Conservation (phyloP, 2,329 filamentous ascomycete genomes). For the Colletotrichum orbiculare region DNA sequence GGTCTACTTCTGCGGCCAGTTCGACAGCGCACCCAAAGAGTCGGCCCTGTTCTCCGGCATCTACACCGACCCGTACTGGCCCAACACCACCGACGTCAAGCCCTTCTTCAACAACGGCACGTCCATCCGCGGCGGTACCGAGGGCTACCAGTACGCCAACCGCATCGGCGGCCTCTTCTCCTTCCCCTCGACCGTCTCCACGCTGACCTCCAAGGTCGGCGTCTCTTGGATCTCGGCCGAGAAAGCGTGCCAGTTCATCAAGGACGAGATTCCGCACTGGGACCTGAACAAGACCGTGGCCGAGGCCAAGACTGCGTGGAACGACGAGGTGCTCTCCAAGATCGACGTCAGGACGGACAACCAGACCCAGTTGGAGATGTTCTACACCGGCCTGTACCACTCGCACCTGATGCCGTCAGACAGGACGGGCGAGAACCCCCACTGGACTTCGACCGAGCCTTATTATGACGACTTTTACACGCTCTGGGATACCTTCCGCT, state of each 20-base stretch:
- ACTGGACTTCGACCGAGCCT: slow-evolving; percentile 64
- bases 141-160: slow-evolving; percentile 63
- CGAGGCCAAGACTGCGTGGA: slow-evolving; percentile 56
- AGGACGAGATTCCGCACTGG: slow-evolving; percentile 56
- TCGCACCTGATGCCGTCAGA: slow-evolving; percentile 72
- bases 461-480: slow-evolving; percentile 72
- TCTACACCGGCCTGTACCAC: slow-evolving; percentile 70
- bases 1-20: slow-evolving; percentile 57
- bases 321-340: slow-evolving; percentile 57
- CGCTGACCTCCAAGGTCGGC: slow-evolving; percentile 61
- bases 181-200: slow-evolving; percentile 49
- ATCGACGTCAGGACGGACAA: slow-evolving; percentile 54
- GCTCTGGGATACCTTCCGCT: slow-evolving; percentile 66
- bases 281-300: slow-evolving; percentile 52
- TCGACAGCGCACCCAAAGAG: slow-evolving; percentile 48
- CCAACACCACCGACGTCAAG: slow-evolving; percentile 44
- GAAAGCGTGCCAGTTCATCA: slow-evolving; percentile 60
- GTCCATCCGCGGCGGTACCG: slow-evolving; percentile 60
- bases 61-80: slow-evolving; percentile 57
- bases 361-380: slow-evolving; percentile 58
- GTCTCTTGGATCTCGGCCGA: slow-evolving; percentile 61
- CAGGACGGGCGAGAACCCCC: slow-evolving; percentile 68
- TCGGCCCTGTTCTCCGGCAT: slow-evolving; percentile 53
- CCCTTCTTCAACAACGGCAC: slow-evolving; percentile 62
- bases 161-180: slow-evolving; percentile 63